A percentile compares a stretch with the other conserved stretches of the same genome.
phyloP scores from a whole-genome alignment of 1,284 basidiomycete genomes.

The Ustilago sp. region DNA sequence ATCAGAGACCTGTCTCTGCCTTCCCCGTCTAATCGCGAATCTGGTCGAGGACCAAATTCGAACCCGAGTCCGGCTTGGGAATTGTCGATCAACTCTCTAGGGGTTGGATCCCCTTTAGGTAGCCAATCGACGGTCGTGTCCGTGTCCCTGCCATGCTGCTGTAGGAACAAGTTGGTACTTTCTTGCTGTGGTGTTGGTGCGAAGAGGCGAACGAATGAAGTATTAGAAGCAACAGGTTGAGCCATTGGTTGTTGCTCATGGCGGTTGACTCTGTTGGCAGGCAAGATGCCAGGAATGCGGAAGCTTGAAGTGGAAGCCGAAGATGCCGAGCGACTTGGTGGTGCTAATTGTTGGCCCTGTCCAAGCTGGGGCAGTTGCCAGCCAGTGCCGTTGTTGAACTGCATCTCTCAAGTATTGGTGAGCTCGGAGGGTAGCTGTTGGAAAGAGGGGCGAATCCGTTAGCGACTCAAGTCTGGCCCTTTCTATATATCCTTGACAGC shows the following conservation, averaged over 20 bases:
- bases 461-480: neutral
- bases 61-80: slow-evolving; percentile 4
- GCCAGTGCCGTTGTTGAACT: neutral
- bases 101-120: slow-evolving; percentile 16
- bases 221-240: neutral
- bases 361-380: neutral
- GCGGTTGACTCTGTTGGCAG: neutral
- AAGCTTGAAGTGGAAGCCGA: slow-evolving; percentile 32
- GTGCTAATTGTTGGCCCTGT: neutral
- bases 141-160: neutral
- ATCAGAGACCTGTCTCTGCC: neutral
- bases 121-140: slow-evolving; percentile 12
- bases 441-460: neutral
- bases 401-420: slow-evolving; percentile 7
- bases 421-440: neutral
- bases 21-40: neutral
- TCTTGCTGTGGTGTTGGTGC: slow-evolving; percentile 28
- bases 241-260: neutral
- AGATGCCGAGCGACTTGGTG: slow-evolving; percentile 12
- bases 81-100: slow-evolving; percentile 15
- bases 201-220: slow-evolving; percentile 25
- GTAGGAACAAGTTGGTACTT: neutral
- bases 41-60: neutral
- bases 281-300: slow-evolving; percentile 34
- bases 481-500: slow-evolving; percentile 19